Evolutionary conservation across 106 monocot genomes (phyloP).

Genomic region (Dioscorea dumetorum): DNA sequence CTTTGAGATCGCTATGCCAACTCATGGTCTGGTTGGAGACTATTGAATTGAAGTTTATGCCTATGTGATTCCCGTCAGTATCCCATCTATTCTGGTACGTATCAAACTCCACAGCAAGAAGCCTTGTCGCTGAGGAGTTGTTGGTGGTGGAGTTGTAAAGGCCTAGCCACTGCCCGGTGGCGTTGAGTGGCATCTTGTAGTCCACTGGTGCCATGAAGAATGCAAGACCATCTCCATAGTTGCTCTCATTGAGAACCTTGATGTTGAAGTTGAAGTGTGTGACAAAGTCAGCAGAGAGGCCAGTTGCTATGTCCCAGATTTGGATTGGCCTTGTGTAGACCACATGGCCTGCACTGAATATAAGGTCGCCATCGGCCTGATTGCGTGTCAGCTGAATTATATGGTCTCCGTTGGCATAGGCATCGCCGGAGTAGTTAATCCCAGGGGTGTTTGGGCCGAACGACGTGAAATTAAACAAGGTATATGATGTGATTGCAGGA

Average conservation of each 20-base stretch:
- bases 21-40: neutral
- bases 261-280: slow-evolving; percentile 17
- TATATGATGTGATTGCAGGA: neutral
- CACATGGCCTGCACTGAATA: slow-evolving; percentile 3
- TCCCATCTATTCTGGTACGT: slow-evolving; percentile 11
- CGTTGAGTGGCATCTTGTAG: neutral
- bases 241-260: neutral
- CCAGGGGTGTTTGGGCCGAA: slow-evolving; percentile 2
- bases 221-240: slow-evolving; percentile 7
- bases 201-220: slow-evolving; percentile 11
- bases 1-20: neutral
- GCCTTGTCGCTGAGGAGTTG: neutral
- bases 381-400: slow-evolving; percentile 12
- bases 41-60: slow-evolving; percentile 27
- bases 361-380: neutral
- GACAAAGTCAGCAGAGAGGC: neutral
- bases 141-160: slow-evolving; percentile 12
- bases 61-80: slow-evolving; percentile 13
- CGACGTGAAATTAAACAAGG: slow-evolving; percentile 2
- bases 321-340: neutral
- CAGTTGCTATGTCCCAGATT: neutral
- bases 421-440: slow-evolving; percentile 7
- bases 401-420: neutral
- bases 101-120: slow-evolving; percentile 40
- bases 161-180: slow-evolving; percentile 6